Conservation (phyloP, 2,329 filamentous ascomycete species). For the Arthrinium phaeospermum region DNA sequence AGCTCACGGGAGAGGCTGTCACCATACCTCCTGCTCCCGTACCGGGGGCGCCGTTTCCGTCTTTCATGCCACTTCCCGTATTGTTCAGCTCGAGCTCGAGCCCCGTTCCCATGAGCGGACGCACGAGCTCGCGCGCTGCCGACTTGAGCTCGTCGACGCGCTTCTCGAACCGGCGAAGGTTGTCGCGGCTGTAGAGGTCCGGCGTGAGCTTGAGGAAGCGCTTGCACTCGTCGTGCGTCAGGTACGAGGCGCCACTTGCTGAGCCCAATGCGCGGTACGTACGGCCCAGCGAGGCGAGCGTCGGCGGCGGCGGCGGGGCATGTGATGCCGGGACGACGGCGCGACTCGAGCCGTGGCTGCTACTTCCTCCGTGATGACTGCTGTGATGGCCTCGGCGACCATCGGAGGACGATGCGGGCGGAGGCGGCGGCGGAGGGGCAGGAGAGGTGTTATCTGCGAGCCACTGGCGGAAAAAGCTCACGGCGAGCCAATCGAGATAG, state of each 20-base stretch:
- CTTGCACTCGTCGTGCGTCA: conserved; percentile 87
- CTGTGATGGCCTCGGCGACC: conserved; percentile 21
- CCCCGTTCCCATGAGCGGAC: conserved; percentile 83
- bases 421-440: conserved; percentile 42
- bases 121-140: conserved; percentile 80
- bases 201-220: conserved; percentile 84
- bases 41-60: conserved; percentile 19
- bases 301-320: conserved; percentile 46
- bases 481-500: conserved; percentile 88
- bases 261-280: conserved; percentile 80
- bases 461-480: conserved; percentile 91
- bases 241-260: conserved; percentile 65
- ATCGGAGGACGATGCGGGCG: conserved; percentile 23
- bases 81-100: conserved; percentile 76
- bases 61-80: conserved; percentile 42
- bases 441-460: conserved; percentile 88
- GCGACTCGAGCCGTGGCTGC: conserved; percentile 20
- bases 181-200: conserved; percentile 86
- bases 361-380: not conserved
- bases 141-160: conserved; percentile 88
- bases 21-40: conserved; percentile 31
- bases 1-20: conserved; percentile 26
- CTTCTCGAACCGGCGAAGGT: conserved; percentile 82
- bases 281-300: conserved; percentile 67
- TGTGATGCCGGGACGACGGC: conserved; percentile 31